Evolutionary conservation across 1,139 yeast genomes (phyloP), one percentile per base, ranked within the genome.

Genomic region (Yamadazyma epiphylla): DNA sequence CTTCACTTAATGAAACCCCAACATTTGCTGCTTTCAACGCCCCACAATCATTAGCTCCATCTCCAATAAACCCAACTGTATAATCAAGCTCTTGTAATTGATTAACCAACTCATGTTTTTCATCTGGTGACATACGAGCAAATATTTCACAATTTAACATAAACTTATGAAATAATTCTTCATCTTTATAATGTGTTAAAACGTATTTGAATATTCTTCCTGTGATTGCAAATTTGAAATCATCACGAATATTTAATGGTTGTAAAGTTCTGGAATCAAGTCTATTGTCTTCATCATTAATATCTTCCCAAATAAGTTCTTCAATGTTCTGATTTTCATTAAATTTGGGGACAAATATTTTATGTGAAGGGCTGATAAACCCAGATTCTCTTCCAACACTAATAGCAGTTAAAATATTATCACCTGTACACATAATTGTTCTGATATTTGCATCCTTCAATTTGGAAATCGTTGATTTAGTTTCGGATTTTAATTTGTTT

Each of bases 91-190:
- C 71, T 54, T 88, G 96, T 15, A 91, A 60, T 51, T 84, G 88
- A 46, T 85, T 91, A 19, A 91, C 96, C 31, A 91, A 66, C 58
- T 91, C 98, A 53, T 91, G 96, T 52, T 91, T 91, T 52, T 91
- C 99, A 56, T 91, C 98, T 0, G 99, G 99, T 0, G 97, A 89
- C 99, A 91, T 91, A 43, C 99, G 70, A 1, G 98, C 97, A 61
- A 80, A 94, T 5, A 91, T 75, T 28, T 80, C 76, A 38, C 91
- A 78, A 41, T 75, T 78, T 64, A 88, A 65, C 32, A 94, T 66
- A 48, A 91, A 70, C 29, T 70, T 73, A 35, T 81, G 80, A 27
- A 70, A 60, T 9, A 66, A 29, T 10, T 43, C 39, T 2, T 41
- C 51, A 26, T 72, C 74, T 30, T 70, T 57, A 17, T 70, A 49